phyloP scores from a whole-genome alignment of 139 green algal genomes.

The Haematococcus lacustris region DNA sequence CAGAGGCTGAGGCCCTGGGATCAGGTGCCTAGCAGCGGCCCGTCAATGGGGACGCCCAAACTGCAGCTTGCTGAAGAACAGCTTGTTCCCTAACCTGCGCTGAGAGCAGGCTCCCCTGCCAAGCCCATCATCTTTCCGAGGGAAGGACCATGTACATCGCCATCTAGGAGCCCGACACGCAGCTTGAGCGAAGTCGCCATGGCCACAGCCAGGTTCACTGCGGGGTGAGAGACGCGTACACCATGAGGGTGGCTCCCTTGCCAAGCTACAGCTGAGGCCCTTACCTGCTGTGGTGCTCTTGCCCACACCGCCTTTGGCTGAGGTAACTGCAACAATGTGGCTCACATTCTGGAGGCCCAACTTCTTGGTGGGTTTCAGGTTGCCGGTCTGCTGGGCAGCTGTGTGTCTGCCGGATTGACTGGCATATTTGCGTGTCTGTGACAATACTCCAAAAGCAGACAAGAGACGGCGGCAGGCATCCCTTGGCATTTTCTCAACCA shows the following conservation, averaged over 20 bases:
- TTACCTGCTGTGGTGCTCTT: conserved; percentile 84
- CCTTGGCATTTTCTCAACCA: too few relatives aligned
- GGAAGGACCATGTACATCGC: conserved; percentile 87
- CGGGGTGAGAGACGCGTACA: conserved; percentile 1
- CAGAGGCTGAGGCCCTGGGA: conserved; percentile 13
- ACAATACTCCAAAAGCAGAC: too few relatives aligned
- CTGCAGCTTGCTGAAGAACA: neutral
- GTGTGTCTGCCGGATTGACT: neutral
- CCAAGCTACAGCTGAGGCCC: neutral
- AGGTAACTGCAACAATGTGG: conserved; percentile 81
- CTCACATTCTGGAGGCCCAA: conserved; percentile 45
- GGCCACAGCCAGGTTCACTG: conserved; percentile 85
- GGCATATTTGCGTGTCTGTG: neutral
- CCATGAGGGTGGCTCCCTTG: neutral
- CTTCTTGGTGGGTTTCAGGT: neutral
- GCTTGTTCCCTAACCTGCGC: neutral
- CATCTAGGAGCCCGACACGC: conserved; percentile 83
- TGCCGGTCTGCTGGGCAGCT: neutral
- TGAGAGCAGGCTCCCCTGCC: conserved; percentile 28
- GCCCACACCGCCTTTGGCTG: conserved; percentile 88
- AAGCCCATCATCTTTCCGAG: conserved; percentile 80
- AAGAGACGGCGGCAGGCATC: too few relatives aligned
- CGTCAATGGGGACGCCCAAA: too few relatives aligned
- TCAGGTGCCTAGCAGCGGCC: too few relatives aligned
- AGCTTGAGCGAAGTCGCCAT: conserved; percentile 53